Evolutionary conservation across 345 rosid species (phyloP), one percentile per base, ranked within the genome.

Genomic region (Carallia brachiata): DNA sequence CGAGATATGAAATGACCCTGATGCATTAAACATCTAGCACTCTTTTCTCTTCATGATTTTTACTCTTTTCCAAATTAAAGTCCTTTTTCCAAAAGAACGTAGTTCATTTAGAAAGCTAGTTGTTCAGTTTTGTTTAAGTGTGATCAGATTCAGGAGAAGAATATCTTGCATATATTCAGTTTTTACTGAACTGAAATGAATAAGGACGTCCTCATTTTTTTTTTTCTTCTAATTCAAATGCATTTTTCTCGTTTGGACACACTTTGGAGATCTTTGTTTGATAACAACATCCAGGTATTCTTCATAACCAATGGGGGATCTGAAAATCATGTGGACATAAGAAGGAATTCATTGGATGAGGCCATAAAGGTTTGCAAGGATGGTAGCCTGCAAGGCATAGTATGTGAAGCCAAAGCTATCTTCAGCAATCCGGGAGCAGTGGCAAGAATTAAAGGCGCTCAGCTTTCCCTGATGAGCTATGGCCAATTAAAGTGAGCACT

Each of bases 301-400:
- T 76, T 76, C 75, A 52, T 76, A 36, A 76, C 79, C 1, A 76
- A 76, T 48, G 79, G 79, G 16, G 75, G 79, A 17, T 70, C 75
- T 0, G 75, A 76, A 67, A 71, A 47, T 55, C 67, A 66, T 44
- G n/a, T 15, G 23, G 75, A 76, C 18, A n/a, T 48, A 2, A 66
- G 79, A 62, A 76, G 79, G 52, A 76, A 76, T 56, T 76, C 79
- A 1, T 54, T 76, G 56, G 75, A 76, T 23, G 75, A 67, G 18
- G 75, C 79, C 37, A 71, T 76, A 40, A 67, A 76, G 47, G 68
- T 76, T 47, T 71, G 79, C 54, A 19, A 4, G 1, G 79, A 76
- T 36, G 79, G 79, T 47, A 61, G 69, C 10, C 61, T 76, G 60
- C 79, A 76, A 57, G 79, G 79, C 54, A 76, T 71, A 10, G 79